A percentile compares a stretch with the other conserved stretches of the same genome.
Conservation (phyloP, 805 yeast species). For the Zygotorulaspora florentina region DNA sequence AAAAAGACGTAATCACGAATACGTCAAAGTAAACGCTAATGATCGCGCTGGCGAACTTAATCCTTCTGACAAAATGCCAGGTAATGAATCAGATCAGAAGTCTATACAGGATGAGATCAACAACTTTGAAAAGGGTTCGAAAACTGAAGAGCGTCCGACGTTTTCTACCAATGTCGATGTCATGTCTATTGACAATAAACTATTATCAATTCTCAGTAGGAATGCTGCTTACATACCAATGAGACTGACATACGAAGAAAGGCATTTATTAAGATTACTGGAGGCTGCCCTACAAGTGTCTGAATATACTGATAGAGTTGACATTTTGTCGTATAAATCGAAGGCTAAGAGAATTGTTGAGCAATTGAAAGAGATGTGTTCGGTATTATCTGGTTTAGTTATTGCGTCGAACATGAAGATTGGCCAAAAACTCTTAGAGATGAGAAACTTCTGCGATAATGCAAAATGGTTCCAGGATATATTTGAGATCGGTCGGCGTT, state of each 20-base stretch:
- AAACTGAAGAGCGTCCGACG: constrained; percentile 17
- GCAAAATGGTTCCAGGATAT: constrained; percentile 67
- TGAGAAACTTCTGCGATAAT: constrained; percentile 64
- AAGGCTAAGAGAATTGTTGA: constrained; percentile 67
- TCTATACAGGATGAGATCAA: constrained; percentile 14
- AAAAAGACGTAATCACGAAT: constrained; percentile 45
- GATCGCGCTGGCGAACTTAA: constrained; percentile 20
- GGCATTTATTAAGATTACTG: constrained; percentile 59
- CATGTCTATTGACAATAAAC: constrained; percentile 25
- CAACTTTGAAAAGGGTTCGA: constrained; percentile 17
- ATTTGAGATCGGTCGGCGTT: constrained; percentile 76
- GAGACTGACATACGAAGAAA: constrained; percentile 62
- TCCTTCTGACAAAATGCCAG: constrained; percentile 15
- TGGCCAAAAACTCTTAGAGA: constrained; percentile 60
- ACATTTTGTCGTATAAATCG: constrained; percentile 60
- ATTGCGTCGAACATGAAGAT: constrained; percentile 71
- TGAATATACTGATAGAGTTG: constrained; percentile 77
- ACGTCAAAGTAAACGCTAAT: constrained; percentile 24
- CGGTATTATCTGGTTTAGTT: constrained; percentile 71
- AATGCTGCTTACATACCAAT: constrained; percentile 60
- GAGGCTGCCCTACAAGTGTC: constrained; percentile 77
- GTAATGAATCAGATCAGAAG: constrained; percentile 14
- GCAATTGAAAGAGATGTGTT: constrained; percentile 71
- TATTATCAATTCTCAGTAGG: constrained; percentile 39
- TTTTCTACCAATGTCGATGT: constrained; percentile 2